phyloP scores from a whole-genome alignment of 2,329 filamentous ascomycete genomes.

The Fusarium mangiferae region DNA sequence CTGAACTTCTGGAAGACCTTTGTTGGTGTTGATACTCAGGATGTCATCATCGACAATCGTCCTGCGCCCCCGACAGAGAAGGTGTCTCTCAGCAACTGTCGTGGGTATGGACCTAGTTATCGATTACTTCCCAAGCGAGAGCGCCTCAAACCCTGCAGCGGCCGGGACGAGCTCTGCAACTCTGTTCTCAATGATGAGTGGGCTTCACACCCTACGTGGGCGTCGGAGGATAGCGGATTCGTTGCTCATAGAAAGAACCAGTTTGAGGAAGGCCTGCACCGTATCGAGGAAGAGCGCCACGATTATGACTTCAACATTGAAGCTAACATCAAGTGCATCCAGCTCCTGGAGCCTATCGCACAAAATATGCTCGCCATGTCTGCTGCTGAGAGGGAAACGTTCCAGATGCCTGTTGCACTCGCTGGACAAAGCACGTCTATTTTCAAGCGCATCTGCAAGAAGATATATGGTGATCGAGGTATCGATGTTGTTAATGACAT shows the following conservation, averaged over 20 bases:
- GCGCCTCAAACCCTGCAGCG: constrained; percentile 89
- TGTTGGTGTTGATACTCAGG: constrained; percentile 79
- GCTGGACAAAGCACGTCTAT: constrained; percentile 96
- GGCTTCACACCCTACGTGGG: constrained; percentile 99
- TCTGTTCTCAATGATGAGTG: constrained; percentile 96
- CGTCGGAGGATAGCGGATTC: constrained; percentile 96
- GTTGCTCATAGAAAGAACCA: constrained; percentile 97
- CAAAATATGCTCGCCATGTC: constrained; percentile 88
- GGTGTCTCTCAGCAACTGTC: constrained; percentile 94
- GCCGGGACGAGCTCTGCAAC: constrained; percentile 93
- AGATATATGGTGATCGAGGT: constrained; percentile 92
- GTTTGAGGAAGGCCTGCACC: constrained; percentile 91
- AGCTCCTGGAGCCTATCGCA: constrained; percentile 92
- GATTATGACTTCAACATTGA: constrained; percentile 99
- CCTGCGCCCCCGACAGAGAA: constrained; percentile 80
- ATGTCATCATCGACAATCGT: constrained; percentile 81
- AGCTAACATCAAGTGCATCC: constrained; percentile 92
- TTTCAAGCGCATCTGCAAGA: constrained; percentile 96
- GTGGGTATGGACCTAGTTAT: constrained; percentile 95
- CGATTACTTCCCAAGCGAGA: constrained; percentile 90
- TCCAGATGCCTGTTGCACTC: constrained; percentile 83
- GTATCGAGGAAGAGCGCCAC: constrained; percentile 97
- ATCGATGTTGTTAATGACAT: constrained; percentile 87
- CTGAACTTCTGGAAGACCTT: constrained; percentile 89
- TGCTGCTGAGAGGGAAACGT: constrained; percentile 75